A percentile compares a stretch with the other conserved stretches of the same genome.
Conservation (phyloP, 2,329 filamentous ascomycete species). For the Alternaria brassicae region DNA sequence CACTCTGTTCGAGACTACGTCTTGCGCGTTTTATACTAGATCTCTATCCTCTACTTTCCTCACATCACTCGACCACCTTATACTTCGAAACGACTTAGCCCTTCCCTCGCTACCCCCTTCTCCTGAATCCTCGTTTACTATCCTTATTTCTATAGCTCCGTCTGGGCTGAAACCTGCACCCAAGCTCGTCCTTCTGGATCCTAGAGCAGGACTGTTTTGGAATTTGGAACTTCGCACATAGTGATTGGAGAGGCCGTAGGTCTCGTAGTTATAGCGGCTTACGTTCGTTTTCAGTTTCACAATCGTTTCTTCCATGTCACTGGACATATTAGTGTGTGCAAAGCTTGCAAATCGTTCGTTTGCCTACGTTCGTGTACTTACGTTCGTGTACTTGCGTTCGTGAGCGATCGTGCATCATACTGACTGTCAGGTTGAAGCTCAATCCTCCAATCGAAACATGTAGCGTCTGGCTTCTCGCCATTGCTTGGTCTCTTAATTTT, state of each 20-base stretch:
- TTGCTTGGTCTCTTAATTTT: background rate
- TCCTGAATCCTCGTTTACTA: background rate
- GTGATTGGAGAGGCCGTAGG: background rate
- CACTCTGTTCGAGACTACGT: background rate
- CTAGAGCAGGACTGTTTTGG: background rate
- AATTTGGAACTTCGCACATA: slow-evolving; percentile 6
- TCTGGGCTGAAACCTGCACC: background rate
- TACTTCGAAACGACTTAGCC: background rate
- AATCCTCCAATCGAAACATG: background rate
- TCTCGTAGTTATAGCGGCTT: background rate
- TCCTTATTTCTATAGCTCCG: background rate
- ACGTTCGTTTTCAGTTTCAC: background rate
- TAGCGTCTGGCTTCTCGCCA: background rate
- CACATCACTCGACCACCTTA: background rate
- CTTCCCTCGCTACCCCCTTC: background rate
- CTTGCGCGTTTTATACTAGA: background rate
- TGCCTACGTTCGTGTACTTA: no score
- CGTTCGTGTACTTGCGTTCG: background rate
- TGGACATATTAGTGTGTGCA: background rate
- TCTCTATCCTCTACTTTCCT: background rate
- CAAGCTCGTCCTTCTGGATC: background rate
- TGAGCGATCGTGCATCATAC: background rate
- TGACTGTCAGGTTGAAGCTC: background rate
- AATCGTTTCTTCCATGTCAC: background rate
- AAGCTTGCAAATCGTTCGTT: no score